phyloP scores from a whole-genome alignment of 371 early-diverging fungal species.

The Capniomyces stellatus region DNA sequence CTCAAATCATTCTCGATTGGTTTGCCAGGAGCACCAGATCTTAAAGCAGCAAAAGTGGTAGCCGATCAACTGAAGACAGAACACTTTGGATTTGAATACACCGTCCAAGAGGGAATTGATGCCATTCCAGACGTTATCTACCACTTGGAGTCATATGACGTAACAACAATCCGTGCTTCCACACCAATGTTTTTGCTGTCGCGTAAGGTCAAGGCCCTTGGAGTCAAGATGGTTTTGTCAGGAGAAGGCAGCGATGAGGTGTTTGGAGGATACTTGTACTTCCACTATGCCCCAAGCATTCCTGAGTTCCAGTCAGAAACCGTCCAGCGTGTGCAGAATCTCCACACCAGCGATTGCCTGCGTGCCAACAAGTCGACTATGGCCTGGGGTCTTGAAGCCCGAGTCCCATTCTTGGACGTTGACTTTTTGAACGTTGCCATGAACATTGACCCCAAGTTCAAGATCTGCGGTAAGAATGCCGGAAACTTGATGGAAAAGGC shows the following conservation, averaged over 20 bases:
- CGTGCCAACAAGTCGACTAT: slow-evolving; percentile 96
- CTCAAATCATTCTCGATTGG: slow-evolving; percentile 94
- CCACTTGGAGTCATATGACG: slow-evolving; percentile 94
- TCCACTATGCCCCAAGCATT: slow-evolving; percentile 78
- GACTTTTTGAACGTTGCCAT: slow-evolving; percentile 75
- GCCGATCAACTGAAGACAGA: slow-evolving; percentile 72
- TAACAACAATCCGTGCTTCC: slow-evolving; percentile 94
- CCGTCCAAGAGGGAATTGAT: slow-evolving; percentile 86
- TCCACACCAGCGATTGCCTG: slow-evolving; percentile 85
- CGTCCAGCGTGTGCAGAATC: slow-evolving; percentile 74
- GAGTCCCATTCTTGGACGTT: slow-evolving; percentile 90
- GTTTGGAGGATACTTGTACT: slow-evolving; percentile 94
- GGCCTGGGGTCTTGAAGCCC: slow-evolving; percentile 96
- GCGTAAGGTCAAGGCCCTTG: slow-evolving; percentile 90
- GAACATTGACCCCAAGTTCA: slow-evolving; percentile 60
- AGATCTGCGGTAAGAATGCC: slow-evolving; percentile 35
- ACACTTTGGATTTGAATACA: slow-evolving; percentile 92
- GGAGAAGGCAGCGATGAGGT: slow-evolving; percentile 95
- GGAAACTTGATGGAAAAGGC: slow-evolving; percentile 60
- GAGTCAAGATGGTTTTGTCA: slow-evolving; percentile 95
- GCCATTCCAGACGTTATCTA: slow-evolving; percentile 86
- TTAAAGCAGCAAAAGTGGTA: slow-evolving; percentile 73
- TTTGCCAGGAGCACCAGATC: slow-evolving; percentile 83
- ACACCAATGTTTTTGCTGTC: slow-evolving; percentile 94
- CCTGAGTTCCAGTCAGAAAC: slow-evolving; percentile 71